These are phyloP conservation scores for Helotiales sp. DNA, from an alignment of 2,329 filamentous ascomycete species.

Conservation along the genomic window DNA sequence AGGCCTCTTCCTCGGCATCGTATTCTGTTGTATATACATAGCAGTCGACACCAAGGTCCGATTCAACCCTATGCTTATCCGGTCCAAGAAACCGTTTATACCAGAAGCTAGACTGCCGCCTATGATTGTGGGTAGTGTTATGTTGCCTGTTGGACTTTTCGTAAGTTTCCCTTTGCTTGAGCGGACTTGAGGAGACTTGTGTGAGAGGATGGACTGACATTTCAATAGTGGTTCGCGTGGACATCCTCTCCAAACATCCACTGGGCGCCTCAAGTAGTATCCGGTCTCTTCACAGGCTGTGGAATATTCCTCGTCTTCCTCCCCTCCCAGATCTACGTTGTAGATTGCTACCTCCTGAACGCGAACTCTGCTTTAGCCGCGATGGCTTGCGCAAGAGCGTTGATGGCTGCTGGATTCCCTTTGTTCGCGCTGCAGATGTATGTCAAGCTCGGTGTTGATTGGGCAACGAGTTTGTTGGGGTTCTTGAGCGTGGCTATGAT, in stretches of 20 bases:
- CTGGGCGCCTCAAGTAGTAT: conserved; percentile 42
- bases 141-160: conserved; percentile 38
- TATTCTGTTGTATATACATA: conserved; percentile 27
- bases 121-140: conserved; percentile 45
- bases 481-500: conserved; percentile 37
- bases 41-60: conserved; percentile 35
- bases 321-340: conserved; percentile 44
- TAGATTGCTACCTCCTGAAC: conserved; percentile 42
- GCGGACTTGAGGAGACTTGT: too few species aligned
- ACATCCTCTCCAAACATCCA: conserved; percentile 40
- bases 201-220: too few species aligned
- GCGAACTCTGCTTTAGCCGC: conserved; percentile 21
- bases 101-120: conserved; percentile 47
- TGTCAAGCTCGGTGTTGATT: conserved; percentile 39
- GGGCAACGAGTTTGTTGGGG: conserved; percentile 42
- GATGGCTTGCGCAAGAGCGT: conserved; percentile 10
- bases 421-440: conserved; percentile 44
- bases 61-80: conserved; percentile 32
- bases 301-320: conserved; percentile 46
- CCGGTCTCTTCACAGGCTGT: conserved; percentile 41
- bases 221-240: conserved; percentile 54
- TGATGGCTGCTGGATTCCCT: conserved; percentile 22
- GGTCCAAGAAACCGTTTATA: conserved; percentile 32
- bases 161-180: neutral
- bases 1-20: conserved; percentile 40